Conservation (phyloP, 1,139 yeast species). For the Yamadazyma buinensis region DNA sequence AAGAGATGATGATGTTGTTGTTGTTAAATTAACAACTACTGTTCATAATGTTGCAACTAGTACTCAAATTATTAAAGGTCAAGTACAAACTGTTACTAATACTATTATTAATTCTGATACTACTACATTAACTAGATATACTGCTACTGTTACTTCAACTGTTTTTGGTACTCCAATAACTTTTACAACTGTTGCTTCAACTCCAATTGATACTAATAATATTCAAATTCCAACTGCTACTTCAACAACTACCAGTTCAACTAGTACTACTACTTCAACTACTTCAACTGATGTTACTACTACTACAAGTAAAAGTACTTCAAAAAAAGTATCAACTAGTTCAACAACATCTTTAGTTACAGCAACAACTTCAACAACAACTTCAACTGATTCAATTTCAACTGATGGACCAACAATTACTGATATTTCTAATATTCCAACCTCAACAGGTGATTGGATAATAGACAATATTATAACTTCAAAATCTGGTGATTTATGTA, state of each 20-base stretch:
- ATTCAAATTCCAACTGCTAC: slow-evolving; percentile 12
- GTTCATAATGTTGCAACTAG: slow-evolving; percentile 33
- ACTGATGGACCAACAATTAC: slow-evolving; percentile 32
- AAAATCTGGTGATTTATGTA: slow-evolving; percentile 33
- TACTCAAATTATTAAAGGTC: slow-evolving; percentile 30
- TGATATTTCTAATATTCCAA: slow-evolving; percentile 25
- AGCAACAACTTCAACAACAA: slow-evolving; percentile 9
- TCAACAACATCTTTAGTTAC: slow-evolving; percentile 7
- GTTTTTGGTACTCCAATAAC: slow-evolving; percentile 39
- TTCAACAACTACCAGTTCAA: slow-evolving; percentile 4
- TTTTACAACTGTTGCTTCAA: slow-evolving; percentile 35
- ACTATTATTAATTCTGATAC: slow-evolving; percentile 28
- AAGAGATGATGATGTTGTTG: slow-evolving; percentile 28
- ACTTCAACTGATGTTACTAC: slow-evolving; percentile 3
- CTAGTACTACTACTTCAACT: slow-evolving; percentile 4
- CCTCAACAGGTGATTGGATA: slow-evolving; percentile 37
- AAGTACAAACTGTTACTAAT: slow-evolving; percentile 29
- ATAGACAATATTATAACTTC: slow-evolving; percentile 35
- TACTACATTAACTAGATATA: slow-evolving; percentile 39
- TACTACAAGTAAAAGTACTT: slow-evolving; percentile 10
- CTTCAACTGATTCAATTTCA: slow-evolving; percentile 8
- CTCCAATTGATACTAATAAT: slow-evolving; percentile 23
- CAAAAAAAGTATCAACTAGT: slow-evolving; percentile 1
- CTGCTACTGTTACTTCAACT: slow-evolving; percentile 45
- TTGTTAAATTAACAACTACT: slow-evolving; percentile 36